phyloP scores from a whole-genome alignment of 139 green algal genomes.

The Marvania coccoides region DNA sequence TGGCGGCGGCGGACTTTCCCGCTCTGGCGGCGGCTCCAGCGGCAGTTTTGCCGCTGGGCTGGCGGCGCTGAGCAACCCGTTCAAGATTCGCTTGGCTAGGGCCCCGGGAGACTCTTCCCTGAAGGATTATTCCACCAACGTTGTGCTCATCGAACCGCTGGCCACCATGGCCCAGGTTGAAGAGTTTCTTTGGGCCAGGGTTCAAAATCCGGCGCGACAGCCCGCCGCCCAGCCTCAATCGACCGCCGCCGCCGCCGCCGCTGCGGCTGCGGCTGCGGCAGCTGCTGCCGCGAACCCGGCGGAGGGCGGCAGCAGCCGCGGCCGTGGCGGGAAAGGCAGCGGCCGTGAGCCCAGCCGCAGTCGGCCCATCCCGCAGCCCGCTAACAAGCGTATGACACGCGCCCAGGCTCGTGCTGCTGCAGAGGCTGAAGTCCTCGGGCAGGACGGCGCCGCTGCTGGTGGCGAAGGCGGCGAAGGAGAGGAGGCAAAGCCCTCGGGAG shows the following conservation, averaged over 20 bases:
- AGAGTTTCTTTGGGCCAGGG: constrained; percentile 88
- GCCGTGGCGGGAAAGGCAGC: constrained; percentile 1
- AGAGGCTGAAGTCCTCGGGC: constrained; percentile 26
- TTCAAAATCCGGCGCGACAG: constrained; percentile 31
- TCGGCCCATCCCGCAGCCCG: constrained; percentile 23
- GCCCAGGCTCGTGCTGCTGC: constrained; percentile 33
- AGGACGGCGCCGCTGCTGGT: background rate
- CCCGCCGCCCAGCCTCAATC: background rate
- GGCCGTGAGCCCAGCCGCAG: constrained; percentile 24
- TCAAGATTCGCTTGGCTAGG: constrained; percentile 79
- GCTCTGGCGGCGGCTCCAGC: background rate
- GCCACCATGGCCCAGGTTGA: constrained; percentile 88
- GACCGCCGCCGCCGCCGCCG: background rate
- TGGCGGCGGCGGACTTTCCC: no score
- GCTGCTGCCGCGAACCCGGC: background rate
- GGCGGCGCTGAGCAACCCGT: constrained; percentile 70
- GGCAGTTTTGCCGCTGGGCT: constrained; percentile 58
- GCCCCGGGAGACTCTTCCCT: background rate
- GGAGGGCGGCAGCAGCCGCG: constrained; percentile 2
- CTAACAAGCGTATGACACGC: constrained; percentile 42
- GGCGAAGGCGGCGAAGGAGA: background rate
- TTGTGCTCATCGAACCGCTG: constrained; percentile 94
- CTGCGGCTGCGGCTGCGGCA: constrained; percentile 1
- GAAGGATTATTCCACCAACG: constrained; percentile 75
- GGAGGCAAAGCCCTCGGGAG: background rate